Evolutionary conservation across 1,284 basidiomycete species (phyloP).

Genomic region (Sanghuangporus baumii): DNA sequence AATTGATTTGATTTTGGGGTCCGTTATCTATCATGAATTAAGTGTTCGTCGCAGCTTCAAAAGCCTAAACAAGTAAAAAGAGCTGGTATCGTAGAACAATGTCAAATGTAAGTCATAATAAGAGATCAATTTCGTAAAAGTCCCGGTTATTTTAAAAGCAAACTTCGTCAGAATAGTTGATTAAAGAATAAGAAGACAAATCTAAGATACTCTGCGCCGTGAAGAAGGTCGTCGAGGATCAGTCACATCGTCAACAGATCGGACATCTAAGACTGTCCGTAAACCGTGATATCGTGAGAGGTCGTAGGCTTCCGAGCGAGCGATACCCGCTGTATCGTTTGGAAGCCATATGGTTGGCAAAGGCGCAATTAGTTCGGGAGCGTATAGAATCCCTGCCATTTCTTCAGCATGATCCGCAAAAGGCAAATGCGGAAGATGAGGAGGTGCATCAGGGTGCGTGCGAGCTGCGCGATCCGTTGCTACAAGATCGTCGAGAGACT

Average conservation of each 20-base stretch:
- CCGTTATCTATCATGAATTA: background rate
- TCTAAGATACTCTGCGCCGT: slow-evolving; percentile 6
- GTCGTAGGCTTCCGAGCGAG: slow-evolving; percentile 63
- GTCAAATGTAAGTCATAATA: too few relatives aligned
- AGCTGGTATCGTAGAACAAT: background rate
- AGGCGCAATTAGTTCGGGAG: slow-evolving; percentile 72
- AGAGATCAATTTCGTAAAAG: too few relatives aligned
- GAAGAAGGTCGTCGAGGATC: slow-evolving; percentile 25
- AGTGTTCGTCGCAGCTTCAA: too few relatives aligned
- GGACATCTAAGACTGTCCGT: slow-evolving; percentile 58
- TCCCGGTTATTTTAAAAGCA: background rate
- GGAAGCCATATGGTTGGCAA: slow-evolving; percentile 77
- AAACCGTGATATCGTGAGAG: slow-evolving; percentile 65
- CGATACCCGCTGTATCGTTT: slow-evolving; percentile 66
- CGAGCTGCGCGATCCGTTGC: slow-evolving; percentile 73
- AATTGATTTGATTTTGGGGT: slow-evolving; percentile 2
- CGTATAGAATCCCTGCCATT: slow-evolving; percentile 71
- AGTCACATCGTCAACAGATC: slow-evolving; percentile 47
- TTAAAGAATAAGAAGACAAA: background rate
- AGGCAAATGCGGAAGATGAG: slow-evolving; percentile 60
- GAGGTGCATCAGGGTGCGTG: slow-evolving; percentile 72
- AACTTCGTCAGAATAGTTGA: background rate
- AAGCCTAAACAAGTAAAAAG: background rate
- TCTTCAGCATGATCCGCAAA: slow-evolving; percentile 72
- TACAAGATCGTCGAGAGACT: slow-evolving; percentile 70